Base-by-base conservation (phyloP, 805 yeast genomes). In the Starmerella vaccinii region DNA sequence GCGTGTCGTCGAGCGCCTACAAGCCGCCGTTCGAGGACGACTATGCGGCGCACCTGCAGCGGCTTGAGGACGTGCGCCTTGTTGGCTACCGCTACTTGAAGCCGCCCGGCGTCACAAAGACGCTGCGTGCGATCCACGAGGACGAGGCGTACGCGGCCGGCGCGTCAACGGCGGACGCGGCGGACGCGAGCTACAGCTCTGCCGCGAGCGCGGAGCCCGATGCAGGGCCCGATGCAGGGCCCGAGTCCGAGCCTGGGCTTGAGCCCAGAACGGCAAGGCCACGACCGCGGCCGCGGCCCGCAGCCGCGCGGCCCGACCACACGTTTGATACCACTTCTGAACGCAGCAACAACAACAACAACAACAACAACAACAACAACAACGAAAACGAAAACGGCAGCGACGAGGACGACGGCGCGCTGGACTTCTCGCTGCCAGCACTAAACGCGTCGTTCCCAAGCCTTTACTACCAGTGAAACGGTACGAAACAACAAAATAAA, bases 61-160 rank as follows among this genome's bases (percentile, higher is more conserved):
- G 16, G 12, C 46, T 56, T 13, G 51, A 49, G 35, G 50, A 38
- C 2, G 21, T 51, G 15, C 23, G 47, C 18, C 52, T 49, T 10
- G 37, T 49, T 2, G 59, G 59, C 15, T 50, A 49, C 48, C 39
- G 39, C 22, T 51, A 38, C 27, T 60, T 82, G 50, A 68, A 69
- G 40, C 87, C 88, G 0, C 71, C 81, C 10, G 88, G 87, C 0
- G 59, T 79, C 9, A 69, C 71, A 2, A 77, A 73, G 61, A 81
- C 84, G 0, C 69, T 79, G 56, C 65, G 63, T 26, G 60, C 62
- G 21, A 38, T 61, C 34, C 54, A 61, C 32, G 69, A 66, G 48
- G 64, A 61, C 18, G 58, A 51, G n/a, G 54, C 39, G 27, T 34
- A 40, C 33, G 39, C 30, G 21, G 34, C 29, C 12, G 42, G 19